Evolutionary conservation across 129 eudicot genomes (phyloP).

Genomic region (Flaveria trinervia): DNA sequence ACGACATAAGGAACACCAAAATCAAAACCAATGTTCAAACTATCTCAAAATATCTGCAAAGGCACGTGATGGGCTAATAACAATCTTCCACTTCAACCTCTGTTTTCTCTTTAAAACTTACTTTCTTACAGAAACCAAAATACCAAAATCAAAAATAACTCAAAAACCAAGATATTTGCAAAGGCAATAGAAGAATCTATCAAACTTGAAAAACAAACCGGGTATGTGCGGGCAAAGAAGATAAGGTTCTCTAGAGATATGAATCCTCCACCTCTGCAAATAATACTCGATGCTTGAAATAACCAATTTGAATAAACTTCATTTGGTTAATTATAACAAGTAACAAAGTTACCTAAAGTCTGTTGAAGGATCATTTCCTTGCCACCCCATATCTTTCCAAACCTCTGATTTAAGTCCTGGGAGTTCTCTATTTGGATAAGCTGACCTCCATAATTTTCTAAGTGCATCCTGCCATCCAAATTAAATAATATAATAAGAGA

Average conservation of each 20-base stretch:
- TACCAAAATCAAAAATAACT: constrained; percentile 11
- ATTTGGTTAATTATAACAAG: neutral
- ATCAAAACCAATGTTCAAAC: neutral
- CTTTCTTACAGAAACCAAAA: neutral
- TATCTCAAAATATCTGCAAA: too few species aligned
- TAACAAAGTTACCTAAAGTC: constrained; percentile 67
- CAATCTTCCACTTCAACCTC: constrained; percentile 4
- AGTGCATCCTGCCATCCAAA: constrained; percentile 77
- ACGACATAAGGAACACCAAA: too few species aligned
- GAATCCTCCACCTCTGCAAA: constrained; percentile 92
- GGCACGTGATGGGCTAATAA: neutral
- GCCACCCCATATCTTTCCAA: constrained; percentile 99
- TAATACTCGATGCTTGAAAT: constrained; percentile 20
- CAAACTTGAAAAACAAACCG: constrained; percentile 51
- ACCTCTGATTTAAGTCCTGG: constrained; percentile 89
- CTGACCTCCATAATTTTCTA: constrained; percentile 71
- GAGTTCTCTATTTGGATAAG: constrained; percentile 80
- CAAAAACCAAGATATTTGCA: neutral
- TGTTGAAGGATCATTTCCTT: constrained; percentile 96
- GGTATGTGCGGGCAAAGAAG: constrained; percentile 78
- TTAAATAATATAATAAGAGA: neutral
- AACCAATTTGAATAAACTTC: constrained; percentile 3
- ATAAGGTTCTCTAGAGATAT: constrained; percentile 92
- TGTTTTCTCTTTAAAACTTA: neutral
- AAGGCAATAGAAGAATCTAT: constrained; percentile 1